Base-by-base conservation (phyloP, 257 asterid genomes). In the Ballota nigra region DNA sequence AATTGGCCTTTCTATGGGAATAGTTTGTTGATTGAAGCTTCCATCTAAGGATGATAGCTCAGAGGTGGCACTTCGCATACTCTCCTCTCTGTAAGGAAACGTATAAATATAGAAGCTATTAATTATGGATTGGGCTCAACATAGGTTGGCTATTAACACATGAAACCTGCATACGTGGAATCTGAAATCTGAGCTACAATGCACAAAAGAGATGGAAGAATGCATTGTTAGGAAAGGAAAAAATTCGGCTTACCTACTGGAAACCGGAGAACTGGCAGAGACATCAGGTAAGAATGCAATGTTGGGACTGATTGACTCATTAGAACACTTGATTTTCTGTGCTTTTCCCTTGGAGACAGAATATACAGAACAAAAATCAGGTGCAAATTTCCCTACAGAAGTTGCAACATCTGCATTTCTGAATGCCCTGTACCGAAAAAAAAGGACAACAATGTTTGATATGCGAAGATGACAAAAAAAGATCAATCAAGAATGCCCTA, bases 331-430 rank as follows among this genome's bases (percentile, higher is more conserved):
- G 10, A 87, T 66, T 69, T 74, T 77, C 24, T 66, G 51, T 10
- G 81, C 72, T 80, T 74, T 86, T 5, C 60, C 81, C 61, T 79
- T 88, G 1, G 97, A 87, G 59, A 80, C 74, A 12, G 78, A 74
- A 70, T 88, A 83, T 3, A 92, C 87, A 0, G 95, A 74, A 73
- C 98, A 90, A 53, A 69, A 83, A 41, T 87, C 87, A 1, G 95
- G 93, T 26, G 83, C 88, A 3, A 72, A 76, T 78, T 78, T 88
- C 59, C 81, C 81, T 22, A 92, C 75, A 20, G 56, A 69, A 60
- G 83, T 82, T 8, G 92, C 75, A 69, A 88, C 85, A 73, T 90
- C 96, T 29, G 71, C 71, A 66, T 58, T 72, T 74, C 53, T 90
- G 69, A 92, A 90, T 70, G 96, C 96, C 83, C 97, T 90, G 86